Conservation (phyloP, 345 rosid species). For the Mangifera indica region DNA sequence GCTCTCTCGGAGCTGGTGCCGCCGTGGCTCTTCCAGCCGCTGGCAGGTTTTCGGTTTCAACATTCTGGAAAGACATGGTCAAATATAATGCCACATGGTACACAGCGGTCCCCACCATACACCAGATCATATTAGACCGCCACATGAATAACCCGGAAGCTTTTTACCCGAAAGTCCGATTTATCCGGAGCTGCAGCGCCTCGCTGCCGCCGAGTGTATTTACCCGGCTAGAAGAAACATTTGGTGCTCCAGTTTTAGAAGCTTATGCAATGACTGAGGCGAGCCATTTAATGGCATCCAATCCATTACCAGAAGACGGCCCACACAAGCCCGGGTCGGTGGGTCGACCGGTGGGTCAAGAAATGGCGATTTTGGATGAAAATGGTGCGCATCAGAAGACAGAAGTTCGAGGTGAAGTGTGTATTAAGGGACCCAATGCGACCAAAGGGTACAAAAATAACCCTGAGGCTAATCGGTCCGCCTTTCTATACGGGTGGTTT, state of each 20-base stretch:
- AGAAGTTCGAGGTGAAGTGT: constrained; percentile 63
- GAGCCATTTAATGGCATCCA: constrained; percentile 72
- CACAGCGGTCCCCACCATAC: constrained; percentile 88
- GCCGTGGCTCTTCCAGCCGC: constrained; percentile 77
- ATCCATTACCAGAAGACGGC: constrained; percentile 80
- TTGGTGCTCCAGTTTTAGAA: constrained; percentile 80
- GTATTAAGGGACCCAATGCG: constrained; percentile 60
- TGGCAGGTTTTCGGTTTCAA: constrained; percentile 80
- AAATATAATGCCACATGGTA: constrained; percentile 83
- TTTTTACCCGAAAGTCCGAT: constrained; percentile 66
- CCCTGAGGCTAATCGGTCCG: constrained; percentile 58
- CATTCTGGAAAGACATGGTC: constrained; percentile 78
- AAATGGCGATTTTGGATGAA: constrained; percentile 67
- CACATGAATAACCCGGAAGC: constrained; percentile 56
- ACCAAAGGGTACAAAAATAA: constrained; percentile 62
- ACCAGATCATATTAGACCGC: constrained; percentile 84
- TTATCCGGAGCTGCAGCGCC: constrained; percentile 87
- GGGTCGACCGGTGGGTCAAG: constrained; percentile 83
- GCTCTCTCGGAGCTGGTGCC: constrained; percentile 74
- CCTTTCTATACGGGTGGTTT: constrained; percentile 62
- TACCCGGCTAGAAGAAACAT: constrained; percentile 72
- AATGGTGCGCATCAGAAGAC: constrained; percentile 53
- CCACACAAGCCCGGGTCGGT: constrained; percentile 80
- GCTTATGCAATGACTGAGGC: constrained; percentile 97
- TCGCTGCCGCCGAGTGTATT: constrained; percentile 75